Conservation (phyloP, 805 yeast genomes). For the Torulaspora delbrueckii region DNA sequence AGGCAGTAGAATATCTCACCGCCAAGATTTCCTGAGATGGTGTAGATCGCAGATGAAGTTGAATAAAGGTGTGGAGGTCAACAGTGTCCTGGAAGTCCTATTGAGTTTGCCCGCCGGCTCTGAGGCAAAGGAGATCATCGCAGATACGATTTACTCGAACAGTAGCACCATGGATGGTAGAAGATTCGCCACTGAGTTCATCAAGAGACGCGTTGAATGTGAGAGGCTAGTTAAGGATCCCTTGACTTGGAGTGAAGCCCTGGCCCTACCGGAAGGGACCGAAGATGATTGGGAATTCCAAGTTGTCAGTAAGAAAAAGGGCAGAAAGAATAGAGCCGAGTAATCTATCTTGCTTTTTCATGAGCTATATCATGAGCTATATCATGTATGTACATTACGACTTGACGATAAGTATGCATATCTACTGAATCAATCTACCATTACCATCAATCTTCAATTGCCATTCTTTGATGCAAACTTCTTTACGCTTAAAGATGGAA, state of each 20-base stretch:
- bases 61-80: constrained; percentile 68
- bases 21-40: constrained; percentile 68
- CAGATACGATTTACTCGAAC: constrained; percentile 86
- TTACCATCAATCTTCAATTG: constrained; percentile 29
- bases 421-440: constrained; percentile 26
- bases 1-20: constrained; percentile 38
- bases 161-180: constrained; percentile 92
- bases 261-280: constrained; percentile 41
- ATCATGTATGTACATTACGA: constrained; percentile 8
- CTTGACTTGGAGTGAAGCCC: constrained; percentile 70
- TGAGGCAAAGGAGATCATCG: constrained; percentile 78
- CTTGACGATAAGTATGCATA: constrained; percentile 9
- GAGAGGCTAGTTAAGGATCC: constrained; percentile 51
- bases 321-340: constrained; percentile 37
- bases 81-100: constrained; percentile 74
- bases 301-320: constrained; percentile 60
- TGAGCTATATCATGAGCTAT: constrained; percentile 6
- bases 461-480: constrained; percentile 30
- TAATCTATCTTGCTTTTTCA: constrained; percentile 1
- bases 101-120: constrained; percentile 70
- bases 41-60: constrained; percentile 62
- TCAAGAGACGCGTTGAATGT: constrained; percentile 67
- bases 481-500: constrained; percentile 40
- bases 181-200: constrained; percentile 85
- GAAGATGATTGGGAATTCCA: constrained; percentile 59